Conservation (phyloP, 768 basidiomycete genomes). For the Chalciporus pseudorubinellus region DNA sequence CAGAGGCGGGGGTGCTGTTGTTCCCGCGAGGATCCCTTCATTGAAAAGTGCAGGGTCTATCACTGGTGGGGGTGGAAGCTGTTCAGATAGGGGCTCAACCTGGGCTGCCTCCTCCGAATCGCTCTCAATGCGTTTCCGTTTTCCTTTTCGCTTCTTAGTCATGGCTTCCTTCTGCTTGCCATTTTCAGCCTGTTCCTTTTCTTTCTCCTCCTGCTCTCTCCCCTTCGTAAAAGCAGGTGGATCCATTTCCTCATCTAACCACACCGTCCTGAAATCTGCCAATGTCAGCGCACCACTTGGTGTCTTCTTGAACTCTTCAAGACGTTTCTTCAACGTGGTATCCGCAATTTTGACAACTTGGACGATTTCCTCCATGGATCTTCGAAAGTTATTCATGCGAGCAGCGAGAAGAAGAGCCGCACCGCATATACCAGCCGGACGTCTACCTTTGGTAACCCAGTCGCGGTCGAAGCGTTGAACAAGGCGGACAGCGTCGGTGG, state of each 20-base stretch:
- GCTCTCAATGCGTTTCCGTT: constrained; percentile 41
- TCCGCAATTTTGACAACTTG: constrained; percentile 99
- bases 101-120: constrained; percentile 32
- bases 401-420: constrained; percentile 93
- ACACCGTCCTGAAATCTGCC: constrained; percentile 85
- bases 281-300: constrained; percentile 83
- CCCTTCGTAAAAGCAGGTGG: constrained; percentile 86
- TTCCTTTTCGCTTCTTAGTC: constrained; percentile 34
- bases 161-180: constrained; percentile 25
- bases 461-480: constrained; percentile 93
- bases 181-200: constrained; percentile 41
- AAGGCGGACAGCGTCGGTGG: constrained; percentile 89
- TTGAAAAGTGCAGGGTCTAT: constrained; percentile 62
- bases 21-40: constrained; percentile 66
- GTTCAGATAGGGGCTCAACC: constrained; percentile 11
- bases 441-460: constrained; percentile 95
- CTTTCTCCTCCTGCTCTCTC: constrained; percentile 64
- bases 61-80: constrained; percentile 18
- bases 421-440: constrained; percentile 97
- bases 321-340: constrained; percentile 85
- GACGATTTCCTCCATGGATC: constrained; percentile 92
- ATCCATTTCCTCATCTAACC: constrained; percentile 90
- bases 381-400: constrained; percentile 96
- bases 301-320: constrained; percentile 93
- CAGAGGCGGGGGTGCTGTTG: constrained; percentile 37